These are phyloP conservation scores for Symmetrospora coprosmae DNA, from an alignment of 768 basidiomycete genomes.

Conservation along the genomic window DNA sequence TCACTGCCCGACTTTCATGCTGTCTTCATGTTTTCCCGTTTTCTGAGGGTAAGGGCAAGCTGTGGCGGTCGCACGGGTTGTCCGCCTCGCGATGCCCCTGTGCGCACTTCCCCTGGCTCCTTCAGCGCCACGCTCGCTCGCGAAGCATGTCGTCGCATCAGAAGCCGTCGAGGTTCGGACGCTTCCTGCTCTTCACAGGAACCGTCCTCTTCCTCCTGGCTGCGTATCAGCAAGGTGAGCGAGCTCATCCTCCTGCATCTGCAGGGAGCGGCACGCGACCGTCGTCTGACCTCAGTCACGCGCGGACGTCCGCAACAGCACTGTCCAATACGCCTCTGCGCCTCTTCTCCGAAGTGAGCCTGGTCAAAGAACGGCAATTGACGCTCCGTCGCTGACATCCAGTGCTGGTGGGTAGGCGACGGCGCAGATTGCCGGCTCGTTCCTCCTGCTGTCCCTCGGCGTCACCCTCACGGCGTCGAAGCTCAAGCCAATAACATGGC, in stretches of 20 bases:
- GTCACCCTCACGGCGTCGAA: not conserved
- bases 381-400: too few species aligned
- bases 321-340: not conserved
- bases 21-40: too few species aligned
- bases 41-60: too few species aligned
- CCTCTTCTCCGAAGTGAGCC: constrained; percentile 9
- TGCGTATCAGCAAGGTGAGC: constrained; percentile 4
- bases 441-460: not conserved
- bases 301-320: not conserved
- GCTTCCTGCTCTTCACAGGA: constrained; percentile 10
- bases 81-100: too few species aligned
- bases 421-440: not conserved
- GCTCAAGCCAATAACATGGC: constrained; percentile 21
- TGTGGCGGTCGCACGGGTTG: too few species aligned
- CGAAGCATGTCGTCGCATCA: too few species aligned
- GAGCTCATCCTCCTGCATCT: too few species aligned
- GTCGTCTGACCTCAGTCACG: not conserved
- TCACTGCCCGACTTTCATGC: too few species aligned
- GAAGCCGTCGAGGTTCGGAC: constrained; percentile 2
- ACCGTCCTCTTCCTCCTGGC: not conserved
- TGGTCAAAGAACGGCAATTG: too few species aligned
- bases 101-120: too few species aligned
- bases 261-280: not conserved
- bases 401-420: too few species aligned
- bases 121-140: too few species aligned